Conservation (phyloP, 2,329 filamentous ascomycete species). For the Microdochium trichocladiopsis region DNA sequence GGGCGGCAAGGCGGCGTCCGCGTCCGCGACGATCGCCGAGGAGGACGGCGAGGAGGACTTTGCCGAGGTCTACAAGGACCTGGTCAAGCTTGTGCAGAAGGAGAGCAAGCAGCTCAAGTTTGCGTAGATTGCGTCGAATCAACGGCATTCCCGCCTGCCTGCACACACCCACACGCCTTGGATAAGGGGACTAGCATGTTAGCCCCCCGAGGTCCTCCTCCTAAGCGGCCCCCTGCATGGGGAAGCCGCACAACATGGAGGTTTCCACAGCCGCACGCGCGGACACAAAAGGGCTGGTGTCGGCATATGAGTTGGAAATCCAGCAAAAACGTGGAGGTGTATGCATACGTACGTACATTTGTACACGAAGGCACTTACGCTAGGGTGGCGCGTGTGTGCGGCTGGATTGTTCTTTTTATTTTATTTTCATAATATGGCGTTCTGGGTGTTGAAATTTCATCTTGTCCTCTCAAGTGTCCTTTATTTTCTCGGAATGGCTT, state of each 20-base stretch:
- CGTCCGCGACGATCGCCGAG: conserved; percentile 21
- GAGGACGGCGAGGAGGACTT: conserved; percentile 49
- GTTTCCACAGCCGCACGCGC: too few relatives aligned
- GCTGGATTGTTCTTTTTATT: background rate
- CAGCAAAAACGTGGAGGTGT: background rate
- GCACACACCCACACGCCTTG: too few relatives aligned
- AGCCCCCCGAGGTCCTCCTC: too few relatives aligned
- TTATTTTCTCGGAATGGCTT: background rate
- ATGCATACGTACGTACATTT: background rate
- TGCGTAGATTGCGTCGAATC: conserved; percentile 37
- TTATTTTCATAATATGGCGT: conserved; percentile 3
- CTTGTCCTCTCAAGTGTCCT: too few relatives aligned
- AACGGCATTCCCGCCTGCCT: too few relatives aligned
- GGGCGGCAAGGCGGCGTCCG: conserved; percentile 23
- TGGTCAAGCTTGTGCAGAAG: conserved; percentile 61
- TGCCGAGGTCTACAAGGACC: conserved; percentile 54
- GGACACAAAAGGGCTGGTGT: too few relatives aligned
- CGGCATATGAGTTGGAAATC: too few relatives aligned
- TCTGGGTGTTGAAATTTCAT: conserved; percentile 1
- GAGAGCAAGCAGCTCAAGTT: conserved; percentile 51
- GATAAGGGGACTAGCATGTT: too few relatives aligned
- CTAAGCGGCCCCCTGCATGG: too few relatives aligned
- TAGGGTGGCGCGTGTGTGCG: too few relatives aligned
- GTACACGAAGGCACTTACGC: too few relatives aligned
- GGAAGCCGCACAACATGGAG: too few relatives aligned